Evolutionary conservation across 768 basidiomycete species (phyloP).

Genomic region (Tremella fuciformis): DNA sequence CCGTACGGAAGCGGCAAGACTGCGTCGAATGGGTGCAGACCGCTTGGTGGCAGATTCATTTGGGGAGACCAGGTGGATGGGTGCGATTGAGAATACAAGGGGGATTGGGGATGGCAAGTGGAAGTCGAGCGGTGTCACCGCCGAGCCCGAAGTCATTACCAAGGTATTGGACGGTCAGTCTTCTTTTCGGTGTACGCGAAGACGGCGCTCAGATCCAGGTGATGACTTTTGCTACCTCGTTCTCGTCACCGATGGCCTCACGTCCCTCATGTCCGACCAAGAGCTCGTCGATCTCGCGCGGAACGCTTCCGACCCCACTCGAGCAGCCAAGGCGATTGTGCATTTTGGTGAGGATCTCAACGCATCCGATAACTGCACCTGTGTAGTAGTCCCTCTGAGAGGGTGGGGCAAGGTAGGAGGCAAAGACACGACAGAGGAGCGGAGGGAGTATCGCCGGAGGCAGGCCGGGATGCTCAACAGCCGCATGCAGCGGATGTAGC

Average conservation of each 20-base stretch:
- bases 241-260: constrained; percentile 89
- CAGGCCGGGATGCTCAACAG: constrained; percentile 50
- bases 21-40: constrained; percentile 82
- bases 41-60: constrained; percentile 83
- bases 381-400: constrained; percentile 81
- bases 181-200: not conserved
- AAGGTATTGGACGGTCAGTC: constrained; percentile 69
- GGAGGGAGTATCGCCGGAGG: constrained; percentile 70
- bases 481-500: constrained; percentile 50
- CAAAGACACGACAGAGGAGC: constrained; percentile 72
- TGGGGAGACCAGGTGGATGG: constrained; percentile 90
- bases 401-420: constrained; percentile 85
- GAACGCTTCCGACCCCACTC: constrained; percentile 65
- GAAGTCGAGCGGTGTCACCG: constrained; percentile 86
- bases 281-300: constrained; percentile 90
- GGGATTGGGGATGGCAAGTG: constrained; percentile 84
- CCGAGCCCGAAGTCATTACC: constrained; percentile 81
- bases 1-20: constrained; percentile 73
- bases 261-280: constrained; percentile 84
- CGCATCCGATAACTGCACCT: constrained; percentile 87
- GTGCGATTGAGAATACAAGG: constrained; percentile 84
- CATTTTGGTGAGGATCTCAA: constrained; percentile 82
- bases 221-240: constrained; percentile 79
- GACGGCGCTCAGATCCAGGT: not conserved
- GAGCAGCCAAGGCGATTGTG: constrained; percentile 78